Evolutionary conservation across 140 eudicot genomes (phyloP), one percentile per base, ranked within the genome.

Genomic region (Stevia rebaudiana): DNA sequence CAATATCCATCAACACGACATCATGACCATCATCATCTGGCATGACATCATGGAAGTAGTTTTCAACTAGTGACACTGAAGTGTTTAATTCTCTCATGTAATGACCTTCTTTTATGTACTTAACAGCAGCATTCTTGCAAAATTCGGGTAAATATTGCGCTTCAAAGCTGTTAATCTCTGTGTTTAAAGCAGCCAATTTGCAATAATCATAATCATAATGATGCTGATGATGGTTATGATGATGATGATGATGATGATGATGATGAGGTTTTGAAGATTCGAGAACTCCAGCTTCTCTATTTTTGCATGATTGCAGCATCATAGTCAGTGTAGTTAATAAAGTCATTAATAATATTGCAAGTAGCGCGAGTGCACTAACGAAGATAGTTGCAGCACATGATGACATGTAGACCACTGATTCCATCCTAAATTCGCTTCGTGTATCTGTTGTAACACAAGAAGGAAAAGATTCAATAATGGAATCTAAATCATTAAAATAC

Each of bases 361-460:
- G 68, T 16, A 74, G 69, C 22, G 78, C 84, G 2, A 86, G 89
- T 42, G 72, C 74, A 1, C 78, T 76, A 40, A 86, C 53, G 55
- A 86, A 82, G 44, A 82, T 57, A 17, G 89, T 76, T 11, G 89
- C 95, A 44, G 95, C 89, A 77, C 81, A 82, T 11, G 89, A 75
- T 46, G 95, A 74, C 89, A 86, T 86, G 60, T 74, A 86, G 48
- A 86, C 69, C 69, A 86, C 89, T 0, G 82, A 64, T 62, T 82
- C 89, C 67, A 70, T 44, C 7, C 74, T 65, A 58, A 68, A 77
- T 28, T 23, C 73, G 62, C 94, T 82, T 77, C 88, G 86, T 49
- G 67, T 68, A 11, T 78, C 95, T 86, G 78, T 72, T 59, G 16
- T 54, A 74, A 43, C 22, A 16, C 68, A 64, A 36, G 23, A 77